Percentiles rank a stretch among this genome's conserved stretches.
phyloP scores from a whole-genome alignment of 352 stramenopile genomes.

The Globisporangium irregulare region DNA sequence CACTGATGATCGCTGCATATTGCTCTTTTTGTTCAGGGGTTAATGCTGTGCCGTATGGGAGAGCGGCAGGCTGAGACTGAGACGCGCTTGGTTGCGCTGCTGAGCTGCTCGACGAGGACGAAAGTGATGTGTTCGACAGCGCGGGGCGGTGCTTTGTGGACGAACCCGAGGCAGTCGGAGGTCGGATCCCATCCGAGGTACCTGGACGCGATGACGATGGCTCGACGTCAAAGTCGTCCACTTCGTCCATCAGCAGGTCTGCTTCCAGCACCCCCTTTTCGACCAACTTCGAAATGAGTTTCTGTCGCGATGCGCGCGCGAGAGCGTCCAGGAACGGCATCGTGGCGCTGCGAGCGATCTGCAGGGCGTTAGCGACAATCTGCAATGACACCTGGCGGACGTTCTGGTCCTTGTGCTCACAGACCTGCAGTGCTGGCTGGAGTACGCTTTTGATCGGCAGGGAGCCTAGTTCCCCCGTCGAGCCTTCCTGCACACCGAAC shows the following conservation, averaged over 20 bases:
- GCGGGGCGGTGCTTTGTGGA: conserved; percentile 76
- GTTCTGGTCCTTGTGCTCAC: conserved; percentile 71
- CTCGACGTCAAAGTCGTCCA: conserved; percentile 78
- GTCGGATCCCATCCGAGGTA: conserved; percentile 51
- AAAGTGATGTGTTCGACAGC: conserved; percentile 56
- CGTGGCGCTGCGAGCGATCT: conserved; percentile 47
- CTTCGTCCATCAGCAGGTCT: conserved; percentile 82
- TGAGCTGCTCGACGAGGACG: conserved; percentile 21
- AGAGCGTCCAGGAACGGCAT: conserved; percentile 76
- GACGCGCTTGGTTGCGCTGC: conserved; percentile 17
- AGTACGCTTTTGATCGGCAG: conserved; percentile 68
- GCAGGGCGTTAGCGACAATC: conserved; percentile 65
- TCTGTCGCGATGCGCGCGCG: conserved; percentile 60
- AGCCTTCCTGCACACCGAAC: conserved; percentile 66
- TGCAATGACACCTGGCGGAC: conserved; percentile 62
- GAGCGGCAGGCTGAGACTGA: conserved; percentile 32
- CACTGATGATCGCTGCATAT: conserved; percentile 49
- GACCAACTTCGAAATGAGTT: conserved; percentile 79
- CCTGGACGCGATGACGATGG: conserved; percentile 30
- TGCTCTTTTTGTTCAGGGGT: conserved; percentile 55
- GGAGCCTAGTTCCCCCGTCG: conserved; percentile 24
- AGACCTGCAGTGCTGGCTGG: conserved; percentile 61
- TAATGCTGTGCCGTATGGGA: conserved; percentile 72
- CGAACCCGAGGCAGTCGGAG: conserved; percentile 65
- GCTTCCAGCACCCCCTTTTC: conserved; percentile 66